phyloP scores from a whole-genome alignment of 345 rosid species.

The Arabis hirsuta region DNA sequence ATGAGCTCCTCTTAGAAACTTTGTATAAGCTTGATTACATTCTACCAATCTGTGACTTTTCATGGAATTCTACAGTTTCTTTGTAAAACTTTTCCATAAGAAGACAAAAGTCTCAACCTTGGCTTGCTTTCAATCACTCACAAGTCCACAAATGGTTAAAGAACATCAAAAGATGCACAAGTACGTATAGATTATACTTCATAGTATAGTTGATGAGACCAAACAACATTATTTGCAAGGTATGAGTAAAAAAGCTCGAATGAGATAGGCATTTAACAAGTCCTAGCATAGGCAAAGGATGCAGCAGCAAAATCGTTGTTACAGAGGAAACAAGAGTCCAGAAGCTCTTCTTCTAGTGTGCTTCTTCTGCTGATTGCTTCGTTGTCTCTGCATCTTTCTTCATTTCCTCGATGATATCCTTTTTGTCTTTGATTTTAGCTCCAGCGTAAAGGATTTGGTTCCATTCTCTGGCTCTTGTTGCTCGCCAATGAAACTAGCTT shows the following conservation, averaged over 20 bases:
- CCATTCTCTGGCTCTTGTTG: conserved; percentile 41
- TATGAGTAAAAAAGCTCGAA: conserved; percentile 14
- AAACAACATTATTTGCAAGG: conserved; percentile 32
- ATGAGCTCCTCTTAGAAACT: too few relatives aligned
- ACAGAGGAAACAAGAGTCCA: conserved; percentile 73
- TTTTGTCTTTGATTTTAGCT: conserved; percentile 57
- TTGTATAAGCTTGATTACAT: too few relatives aligned
- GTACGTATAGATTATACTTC: conserved; percentile 2
- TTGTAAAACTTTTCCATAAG: neutral
- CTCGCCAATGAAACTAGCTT: conserved; percentile 11
- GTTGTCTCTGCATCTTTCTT: conserved; percentile 57
- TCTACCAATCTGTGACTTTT: too few relatives aligned
- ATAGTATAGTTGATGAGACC: conserved; percentile 22
- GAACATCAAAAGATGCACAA: neutral
- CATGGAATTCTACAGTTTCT: neutral
- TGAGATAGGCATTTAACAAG: conserved; percentile 45
- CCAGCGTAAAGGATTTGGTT: conserved; percentile 42
- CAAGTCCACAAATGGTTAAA: conserved; percentile 5
- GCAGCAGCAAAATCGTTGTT: conserved; percentile 68
- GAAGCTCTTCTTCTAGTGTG: conserved; percentile 59
- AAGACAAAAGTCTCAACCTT: neutral
- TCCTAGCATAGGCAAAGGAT: conserved; percentile 59
- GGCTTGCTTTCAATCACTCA: neutral
- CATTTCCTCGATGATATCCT: conserved; percentile 56
- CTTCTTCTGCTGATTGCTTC: conserved; percentile 57